Evolutionary conservation across 768 basidiomycete species (phyloP).

Genomic region (Pulveroboletus sp.): DNA sequence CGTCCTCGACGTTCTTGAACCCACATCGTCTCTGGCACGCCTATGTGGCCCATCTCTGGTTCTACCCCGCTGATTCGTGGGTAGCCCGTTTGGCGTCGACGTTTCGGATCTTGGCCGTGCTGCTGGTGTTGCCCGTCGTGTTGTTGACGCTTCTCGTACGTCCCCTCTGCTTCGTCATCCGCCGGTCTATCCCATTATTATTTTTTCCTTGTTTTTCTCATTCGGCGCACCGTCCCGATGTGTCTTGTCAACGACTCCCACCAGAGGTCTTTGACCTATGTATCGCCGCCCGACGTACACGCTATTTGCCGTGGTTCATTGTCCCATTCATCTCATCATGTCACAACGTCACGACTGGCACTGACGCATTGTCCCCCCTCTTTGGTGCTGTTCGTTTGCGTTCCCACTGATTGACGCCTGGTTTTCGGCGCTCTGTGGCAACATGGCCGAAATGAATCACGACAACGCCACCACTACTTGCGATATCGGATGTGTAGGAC

Average conservation of each 20-base stretch:
- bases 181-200: too few species aligned
- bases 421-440: too few species aligned
- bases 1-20: constrained; percentile 15
- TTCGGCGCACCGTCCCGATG: constrained; percentile 10
- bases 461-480: neutral
- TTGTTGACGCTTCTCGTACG: constrained; percentile 67
- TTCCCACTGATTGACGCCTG: neutral
- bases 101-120: constrained; percentile 61
- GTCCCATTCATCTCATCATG: constrained; percentile 1
- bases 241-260: neutral
- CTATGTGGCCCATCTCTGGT: constrained; percentile 63
- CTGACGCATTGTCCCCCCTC: constrained; percentile 5
- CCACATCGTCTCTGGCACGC: constrained; percentile 52
- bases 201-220: neutral
- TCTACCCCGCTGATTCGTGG: constrained; percentile 64
- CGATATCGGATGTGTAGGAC: constrained; percentile 45
- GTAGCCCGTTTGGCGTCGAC: constrained; percentile 61
- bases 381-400: too few species aligned
- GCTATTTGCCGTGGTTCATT: neutral
- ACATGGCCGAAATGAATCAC: neutral
- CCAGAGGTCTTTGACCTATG: neutral
- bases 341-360: constrained; percentile 1
- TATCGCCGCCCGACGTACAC: constrained; percentile 14
- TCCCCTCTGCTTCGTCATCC: constrained; percentile 13
- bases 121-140: constrained; percentile 48